These are phyloP conservation scores for Rhizopogon salebrosus DNA, from an alignment of 768 basidiomycete genomes.

Conservation along the genomic window DNA sequence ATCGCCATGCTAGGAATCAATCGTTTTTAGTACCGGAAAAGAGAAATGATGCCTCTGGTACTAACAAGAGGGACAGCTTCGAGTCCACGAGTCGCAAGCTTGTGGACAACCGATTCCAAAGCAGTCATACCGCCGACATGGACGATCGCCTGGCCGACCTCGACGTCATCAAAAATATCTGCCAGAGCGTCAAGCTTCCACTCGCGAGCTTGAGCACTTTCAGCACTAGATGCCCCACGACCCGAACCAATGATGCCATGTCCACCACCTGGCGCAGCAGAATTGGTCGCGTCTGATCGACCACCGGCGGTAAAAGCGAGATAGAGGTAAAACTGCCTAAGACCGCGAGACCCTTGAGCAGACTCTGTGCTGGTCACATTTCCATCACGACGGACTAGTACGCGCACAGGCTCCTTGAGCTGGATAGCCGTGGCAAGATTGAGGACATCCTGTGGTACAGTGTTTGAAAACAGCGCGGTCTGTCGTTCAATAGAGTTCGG, in stretches of 20 bases:
- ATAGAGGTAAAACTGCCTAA: slow-evolving; percentile 96
- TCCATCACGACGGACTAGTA: slow-evolving; percentile 91
- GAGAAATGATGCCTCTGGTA: slow-evolving; percentile 7
- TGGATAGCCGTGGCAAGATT: slow-evolving; percentile 92
- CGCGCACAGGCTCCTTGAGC: slow-evolving; percentile 92
- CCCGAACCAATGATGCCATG: slow-evolving; percentile 93
- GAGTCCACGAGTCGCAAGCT: slow-evolving; percentile 76
- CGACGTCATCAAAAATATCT: slow-evolving; percentile 86
- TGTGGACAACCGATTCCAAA: slow-evolving; percentile 86
- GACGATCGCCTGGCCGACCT: slow-evolving; percentile 74
- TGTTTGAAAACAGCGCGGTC: slow-evolving; percentile 95
- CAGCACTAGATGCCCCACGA: slow-evolving; percentile 73
- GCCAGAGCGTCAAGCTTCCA: slow-evolving; percentile 94
- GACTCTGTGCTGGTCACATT: slow-evolving; percentile 70
- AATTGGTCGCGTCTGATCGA: slow-evolving; percentile 48
- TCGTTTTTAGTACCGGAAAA: slow-evolving; percentile 9
- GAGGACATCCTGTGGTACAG: slow-evolving; percentile 95
- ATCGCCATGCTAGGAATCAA: slow-evolving; percentile 68
- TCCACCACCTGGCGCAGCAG: slow-evolving; percentile 45
- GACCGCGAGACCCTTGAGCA: slow-evolving; percentile 68
- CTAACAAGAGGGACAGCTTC: slow-evolving; percentile 87
- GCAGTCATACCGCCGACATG: slow-evolving; percentile 87
- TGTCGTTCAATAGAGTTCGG: slow-evolving; percentile 62
- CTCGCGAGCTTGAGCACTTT: slow-evolving; percentile 81
- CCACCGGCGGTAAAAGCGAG: slow-evolving; percentile 89